A percentile compares a stretch with the other conserved stretches of the same genome.
These are phyloP conservation scores for Exophiala alcalophila DNA, from an alignment of 2,329 filamentous ascomycete species.

Conservation along the genomic window DNA sequence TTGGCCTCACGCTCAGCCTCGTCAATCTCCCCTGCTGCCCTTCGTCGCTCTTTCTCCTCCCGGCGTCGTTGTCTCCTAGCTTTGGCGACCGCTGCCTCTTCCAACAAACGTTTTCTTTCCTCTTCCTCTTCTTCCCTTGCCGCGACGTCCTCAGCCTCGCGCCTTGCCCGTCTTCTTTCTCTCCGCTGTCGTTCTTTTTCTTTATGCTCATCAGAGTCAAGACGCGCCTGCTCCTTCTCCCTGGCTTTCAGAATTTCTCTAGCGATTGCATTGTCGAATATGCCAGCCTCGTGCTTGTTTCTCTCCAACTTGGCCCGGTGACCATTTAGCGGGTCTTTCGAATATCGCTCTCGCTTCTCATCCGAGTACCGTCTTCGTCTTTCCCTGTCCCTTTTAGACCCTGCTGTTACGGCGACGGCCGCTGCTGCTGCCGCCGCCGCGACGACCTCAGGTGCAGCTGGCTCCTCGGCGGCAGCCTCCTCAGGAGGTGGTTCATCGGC, in stretches of 20 bases:
- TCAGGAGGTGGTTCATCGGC: slow-evolving; percentile 20
- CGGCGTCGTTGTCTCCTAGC: slow-evolving; percentile 8
- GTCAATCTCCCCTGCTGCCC: slow-evolving; percentile 1
- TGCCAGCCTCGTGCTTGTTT: slow-evolving; percentile 33
- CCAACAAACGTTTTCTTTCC: slow-evolving; percentile 1
- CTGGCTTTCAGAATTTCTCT: slow-evolving; percentile 32
- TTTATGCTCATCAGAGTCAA: too few species aligned
- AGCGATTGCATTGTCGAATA: slow-evolving; percentile 34
- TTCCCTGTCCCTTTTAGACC: slow-evolving; percentile 14
- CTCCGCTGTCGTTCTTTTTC: slow-evolving; percentile 19
- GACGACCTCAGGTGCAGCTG: background rate
- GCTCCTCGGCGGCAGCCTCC: slow-evolving; percentile 25
- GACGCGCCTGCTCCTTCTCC: slow-evolving; percentile 30
- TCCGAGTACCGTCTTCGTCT: slow-evolving; percentile 21
- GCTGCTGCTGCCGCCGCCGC: slow-evolving; percentile 13
- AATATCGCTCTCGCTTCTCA: slow-evolving; percentile 15
- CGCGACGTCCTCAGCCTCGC: slow-evolving; percentile 18
- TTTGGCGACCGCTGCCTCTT: slow-evolving; percentile 5
- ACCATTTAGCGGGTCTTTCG: slow-evolving; percentile 22
- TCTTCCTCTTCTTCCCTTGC: slow-evolving; percentile 18
- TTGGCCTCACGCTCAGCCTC: slow-evolving; percentile 8
- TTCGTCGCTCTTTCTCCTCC: slow-evolving; percentile 16
- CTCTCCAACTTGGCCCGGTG: slow-evolving; percentile 35
- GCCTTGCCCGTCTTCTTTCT: slow-evolving; percentile 22
- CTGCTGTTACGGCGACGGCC: slow-evolving; percentile 7